These are phyloP conservation scores for Trametes cubensis DNA, from an alignment of 768 basidiomycete genomes.

Conservation along the genomic window DNA sequence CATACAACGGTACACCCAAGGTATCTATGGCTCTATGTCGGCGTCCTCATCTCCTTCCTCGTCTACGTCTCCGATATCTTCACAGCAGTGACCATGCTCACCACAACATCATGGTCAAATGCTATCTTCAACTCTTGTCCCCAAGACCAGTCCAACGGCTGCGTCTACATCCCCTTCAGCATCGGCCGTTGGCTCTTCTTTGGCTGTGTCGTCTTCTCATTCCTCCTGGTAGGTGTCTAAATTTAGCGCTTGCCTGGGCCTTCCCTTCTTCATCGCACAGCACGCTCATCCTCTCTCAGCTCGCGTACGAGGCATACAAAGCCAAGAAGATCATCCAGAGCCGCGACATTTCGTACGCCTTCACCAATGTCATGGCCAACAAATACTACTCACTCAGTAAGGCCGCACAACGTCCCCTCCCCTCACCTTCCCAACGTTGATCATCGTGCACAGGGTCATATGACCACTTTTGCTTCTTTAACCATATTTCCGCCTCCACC, in stretches of 20 bases:
- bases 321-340: conserved; percentile 92
- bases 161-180: conserved; percentile 84
- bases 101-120: conserved; percentile 87
- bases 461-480: conserved; percentile 98
- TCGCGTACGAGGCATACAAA: conserved; percentile 92
- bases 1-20: conserved; percentile 41
- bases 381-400: conserved; percentile 93
- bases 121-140: conserved; percentile 83
- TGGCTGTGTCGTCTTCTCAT: conserved; percentile 98
- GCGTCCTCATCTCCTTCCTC: conserved; percentile 93
- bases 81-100: conserved; percentile 95
- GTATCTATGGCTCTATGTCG: conserved; percentile 91
- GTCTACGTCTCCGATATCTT: conserved; percentile 98
- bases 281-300: conserved; percentile 43
- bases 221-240: conserved; percentile 71
- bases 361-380: conserved; percentile 97
- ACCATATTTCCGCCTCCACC: conserved; percentile 93
- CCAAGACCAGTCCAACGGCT: conserved; percentile 53
- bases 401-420: conserved; percentile 35
- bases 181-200: conserved; percentile 97
- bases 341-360: conserved; percentile 96
- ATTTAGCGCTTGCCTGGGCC: background rate
- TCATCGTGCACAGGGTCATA: conserved; percentile 68
- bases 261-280: background rate
- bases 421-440: background rate